Base-by-base conservation (phyloP, 306 rosid genomes). In the Hippophae gyantsensis region DNA sequence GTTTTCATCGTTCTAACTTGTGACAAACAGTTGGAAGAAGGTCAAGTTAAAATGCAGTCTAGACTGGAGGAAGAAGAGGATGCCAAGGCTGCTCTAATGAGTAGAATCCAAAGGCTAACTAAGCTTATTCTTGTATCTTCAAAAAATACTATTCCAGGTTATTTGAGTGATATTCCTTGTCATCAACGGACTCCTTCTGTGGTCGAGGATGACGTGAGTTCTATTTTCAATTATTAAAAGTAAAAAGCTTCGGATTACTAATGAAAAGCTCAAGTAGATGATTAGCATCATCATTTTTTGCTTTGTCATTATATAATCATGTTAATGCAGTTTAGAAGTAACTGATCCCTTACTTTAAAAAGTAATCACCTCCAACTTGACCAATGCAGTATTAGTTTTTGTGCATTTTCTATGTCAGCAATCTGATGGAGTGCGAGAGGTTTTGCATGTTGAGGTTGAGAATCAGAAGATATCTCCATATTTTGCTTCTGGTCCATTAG, bases 11-110 rank as follows among this genome's bases (percentile, higher is more conserved):
- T 10, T 70, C 44, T 68, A 8, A 43, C 69, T 53, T 67, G 50
- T 43, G 60, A 38, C 25, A 69, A 66, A 69, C 73, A 93, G 99
- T 75, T 93, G 79, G 95, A 93, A 78, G 97, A 86, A 84, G 99
- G 97, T 76, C 99, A 93, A 74, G 93, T 84, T 41, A 93, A 93
- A 82, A 86, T 93, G 99, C 99, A 84, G 66, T 93, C 94, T 57
- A 86, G 99, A 81, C 75, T 93, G 65, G 99, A 93, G 83, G 99
- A 93, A 69, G 99, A 93, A 76, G 99, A 93, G 77, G 99, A 93
- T 25, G 99, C 97, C 57, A 93, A 93, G 81, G 97, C 84, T 77
- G 97, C 97, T 79, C 95, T 93, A 54, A 73, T 86, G 97, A 93
- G 99, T 84, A 86, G 99, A 82, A 93, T 93, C 70, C 99, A 93